A percentile compares a stretch with the other conserved stretches of the same genome.
phyloP scores from a whole-genome alignment of 1,139 yeast species.

The Taiozyma sp. region DNA sequence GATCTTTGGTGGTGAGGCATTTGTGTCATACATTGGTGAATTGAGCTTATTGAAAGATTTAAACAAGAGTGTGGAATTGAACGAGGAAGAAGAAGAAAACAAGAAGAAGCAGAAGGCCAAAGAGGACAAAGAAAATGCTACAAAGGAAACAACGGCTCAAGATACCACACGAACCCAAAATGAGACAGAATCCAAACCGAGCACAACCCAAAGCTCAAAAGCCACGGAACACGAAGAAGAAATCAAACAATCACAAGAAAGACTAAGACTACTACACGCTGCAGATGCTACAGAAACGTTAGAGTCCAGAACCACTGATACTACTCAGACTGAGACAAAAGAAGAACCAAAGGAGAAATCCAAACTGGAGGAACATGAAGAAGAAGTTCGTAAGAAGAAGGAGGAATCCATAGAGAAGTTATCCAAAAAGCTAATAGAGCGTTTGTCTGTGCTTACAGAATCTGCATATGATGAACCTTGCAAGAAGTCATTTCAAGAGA shows the following conservation, averaged over 20 bases:
- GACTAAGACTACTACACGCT: constrained; percentile 8
- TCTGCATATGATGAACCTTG: constrained; percentile 72
- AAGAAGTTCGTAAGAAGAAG: constrained; percentile 68
- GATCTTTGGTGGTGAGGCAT: constrained; percentile 93
- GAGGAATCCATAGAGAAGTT: constrained; percentile 68
- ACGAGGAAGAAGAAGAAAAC: constrained; percentile 34
- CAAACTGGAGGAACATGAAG: constrained; percentile 70
- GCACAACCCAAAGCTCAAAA: background rate
- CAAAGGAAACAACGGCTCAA: background rate
- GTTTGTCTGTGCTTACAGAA: constrained; percentile 77
- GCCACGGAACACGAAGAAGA: background rate
- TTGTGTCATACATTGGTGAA: constrained; percentile 86
- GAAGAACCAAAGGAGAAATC: constrained; percentile 37
- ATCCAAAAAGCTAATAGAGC: constrained; percentile 57
- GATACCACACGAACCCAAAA: constrained; percentile 2
- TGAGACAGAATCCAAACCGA: background rate
- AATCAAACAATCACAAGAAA: constrained; percentile 4
- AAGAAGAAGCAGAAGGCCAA: constrained; percentile 30
- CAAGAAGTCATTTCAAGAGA: constrained; percentile 60
- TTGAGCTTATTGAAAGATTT: constrained; percentile 80
- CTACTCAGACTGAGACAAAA: background rate
- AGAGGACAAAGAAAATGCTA: constrained; percentile 12
- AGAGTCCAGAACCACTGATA: constrained; percentile 17
- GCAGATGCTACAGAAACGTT: background rate
- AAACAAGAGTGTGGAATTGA: constrained; percentile 55